Percentiles rank a stretch among this genome's conserved stretches.
phyloP scores from a whole-genome alignment of 148 eudicot species.

The Rhododendron molle region DNA sequence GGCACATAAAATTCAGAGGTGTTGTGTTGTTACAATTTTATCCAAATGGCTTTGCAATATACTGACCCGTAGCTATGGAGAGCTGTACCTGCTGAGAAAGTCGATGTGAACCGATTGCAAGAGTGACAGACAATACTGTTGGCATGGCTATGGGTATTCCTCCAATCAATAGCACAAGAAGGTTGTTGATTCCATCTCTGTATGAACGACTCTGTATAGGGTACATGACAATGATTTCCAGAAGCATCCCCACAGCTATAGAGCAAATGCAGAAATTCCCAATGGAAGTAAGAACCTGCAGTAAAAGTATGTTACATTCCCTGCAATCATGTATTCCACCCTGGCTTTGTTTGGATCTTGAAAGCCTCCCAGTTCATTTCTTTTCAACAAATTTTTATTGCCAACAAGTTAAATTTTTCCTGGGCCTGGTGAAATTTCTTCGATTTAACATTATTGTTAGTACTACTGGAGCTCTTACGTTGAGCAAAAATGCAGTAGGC shows the following conservation, averaged over 20 bases:
- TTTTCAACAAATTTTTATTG: background rate
- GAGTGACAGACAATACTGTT: conserved; percentile 74
- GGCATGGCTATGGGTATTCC: conserved; percentile 91
- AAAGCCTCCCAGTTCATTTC: background rate
- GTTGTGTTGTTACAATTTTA: background rate
- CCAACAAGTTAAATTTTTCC: background rate
- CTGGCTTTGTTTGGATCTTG: background rate
- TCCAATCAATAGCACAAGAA: conserved; percentile 74
- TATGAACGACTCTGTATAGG: conserved; percentile 56
- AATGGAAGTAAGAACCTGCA: conserved; percentile 71
- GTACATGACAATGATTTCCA: conserved; percentile 73
- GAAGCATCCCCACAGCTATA: conserved; percentile 62
- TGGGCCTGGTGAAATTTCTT: conserved; percentile 1
- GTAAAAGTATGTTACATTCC: conserved; percentile 6
- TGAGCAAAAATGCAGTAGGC: background rate
- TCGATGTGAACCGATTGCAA: conserved; percentile 76
- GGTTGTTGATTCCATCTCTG: conserved; percentile 69
- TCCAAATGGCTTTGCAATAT: background rate
- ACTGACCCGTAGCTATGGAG: background rate
- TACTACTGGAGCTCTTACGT: background rate
- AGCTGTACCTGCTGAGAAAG: conserved; percentile 63
- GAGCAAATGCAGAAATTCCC: conserved; percentile 83
- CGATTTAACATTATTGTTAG: background rate
- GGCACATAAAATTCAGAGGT: background rate
- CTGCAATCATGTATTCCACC: background rate